Evolutionary conservation across 2,329 filamentous ascomycete genomes (phyloP).

Genomic region (Penicillium occitanis): DNA sequence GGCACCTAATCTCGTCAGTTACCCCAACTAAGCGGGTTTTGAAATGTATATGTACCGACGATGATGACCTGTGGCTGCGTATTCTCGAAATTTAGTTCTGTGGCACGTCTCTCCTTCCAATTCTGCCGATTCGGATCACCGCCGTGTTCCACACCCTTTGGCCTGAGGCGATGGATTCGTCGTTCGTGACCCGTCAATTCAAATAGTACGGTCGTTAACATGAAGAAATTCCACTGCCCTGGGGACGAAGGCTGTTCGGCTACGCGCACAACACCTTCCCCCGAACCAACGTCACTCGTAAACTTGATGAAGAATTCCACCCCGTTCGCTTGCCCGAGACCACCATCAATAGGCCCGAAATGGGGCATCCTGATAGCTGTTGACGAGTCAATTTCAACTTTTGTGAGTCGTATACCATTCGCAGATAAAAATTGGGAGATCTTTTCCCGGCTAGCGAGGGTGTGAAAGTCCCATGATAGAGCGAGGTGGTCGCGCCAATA

Average conservation of each 20-base stretch:
- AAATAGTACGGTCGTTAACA: constrained; percentile 60
- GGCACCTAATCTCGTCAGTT: constrained; percentile 45
- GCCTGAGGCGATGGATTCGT: constrained; percentile 47
- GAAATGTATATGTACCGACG: constrained; percentile 51
- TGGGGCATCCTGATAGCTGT: constrained; percentile 48
- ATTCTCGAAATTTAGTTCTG: constrained; percentile 51
- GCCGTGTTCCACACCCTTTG: constrained; percentile 59
- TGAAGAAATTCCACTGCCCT: constrained; percentile 61
- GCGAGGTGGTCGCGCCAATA: constrained; percentile 62
- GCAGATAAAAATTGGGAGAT: constrained; percentile 37
- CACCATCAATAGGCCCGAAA: constrained; percentile 50
- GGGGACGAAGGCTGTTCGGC: constrained; percentile 33
- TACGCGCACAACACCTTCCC: constrained; percentile 58
- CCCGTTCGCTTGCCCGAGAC: constrained; percentile 49
- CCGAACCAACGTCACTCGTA: constrained; percentile 55
- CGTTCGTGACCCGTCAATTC: constrained; percentile 59
- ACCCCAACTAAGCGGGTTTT: not conserved
- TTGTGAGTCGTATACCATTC: constrained; percentile 45
- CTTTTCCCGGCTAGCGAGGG: constrained; percentile 49
- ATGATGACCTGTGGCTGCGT: constrained; percentile 61
- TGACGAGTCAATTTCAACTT: constrained; percentile 50
- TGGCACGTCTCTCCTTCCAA: constrained; percentile 57
- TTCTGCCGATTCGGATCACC: constrained; percentile 55
- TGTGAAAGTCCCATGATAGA: constrained; percentile 58
- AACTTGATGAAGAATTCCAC: constrained; percentile 59